Evolutionary conservation across 1,284 basidiomycete species (phyloP).

Genomic region (Omphalotus olearius): DNA sequence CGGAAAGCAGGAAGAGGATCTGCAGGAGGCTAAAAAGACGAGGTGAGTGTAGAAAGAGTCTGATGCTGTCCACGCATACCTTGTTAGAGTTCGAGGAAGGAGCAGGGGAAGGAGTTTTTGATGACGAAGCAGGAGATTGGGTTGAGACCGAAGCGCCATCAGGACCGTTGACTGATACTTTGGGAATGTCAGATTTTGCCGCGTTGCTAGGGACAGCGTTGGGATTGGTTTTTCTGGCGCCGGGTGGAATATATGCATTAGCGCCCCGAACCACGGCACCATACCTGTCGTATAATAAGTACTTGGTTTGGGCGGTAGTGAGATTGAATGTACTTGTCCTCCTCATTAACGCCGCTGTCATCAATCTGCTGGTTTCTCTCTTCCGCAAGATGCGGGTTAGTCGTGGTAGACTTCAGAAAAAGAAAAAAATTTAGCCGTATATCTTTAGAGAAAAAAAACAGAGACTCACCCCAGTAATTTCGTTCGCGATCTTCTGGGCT

Average conservation of each 20-base stretch:
- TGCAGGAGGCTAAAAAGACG: conserved; percentile 46
- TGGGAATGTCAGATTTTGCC: conserved; percentile 53
- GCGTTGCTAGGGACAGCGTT: conserved; percentile 25
- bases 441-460: conserved; percentile 4
- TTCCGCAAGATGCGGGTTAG: conserved; percentile 87
- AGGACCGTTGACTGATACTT: conserved; percentile 67
- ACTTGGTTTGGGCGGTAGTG: conserved; percentile 10
- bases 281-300: conserved; percentile 53
- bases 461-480: conserved; percentile 77
- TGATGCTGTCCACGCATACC: conserved; percentile 20
- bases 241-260: conserved; percentile 92
- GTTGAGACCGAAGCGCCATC: conserved; percentile 48
- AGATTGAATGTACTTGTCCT: conserved; percentile 75
- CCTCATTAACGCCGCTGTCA: conserved; percentile 82
- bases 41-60: conserved; percentile 10
- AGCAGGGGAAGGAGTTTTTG: conserved; percentile 57
- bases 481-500: conserved; percentile 86
- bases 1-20: conserved; percentile 79
- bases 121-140: conserved; percentile 35
- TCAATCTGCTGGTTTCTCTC: conserved; percentile 73
- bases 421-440: conserved; percentile 3
- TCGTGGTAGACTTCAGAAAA: conserved; percentile 48
- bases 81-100: conserved; percentile 36
- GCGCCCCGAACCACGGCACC: conserved; percentile 87
- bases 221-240: conserved; percentile 54